phyloP scores from a whole-genome alignment of 2,329 filamentous ascomycete genomes.

The Ophiostoma novo-ulmi region DNA sequence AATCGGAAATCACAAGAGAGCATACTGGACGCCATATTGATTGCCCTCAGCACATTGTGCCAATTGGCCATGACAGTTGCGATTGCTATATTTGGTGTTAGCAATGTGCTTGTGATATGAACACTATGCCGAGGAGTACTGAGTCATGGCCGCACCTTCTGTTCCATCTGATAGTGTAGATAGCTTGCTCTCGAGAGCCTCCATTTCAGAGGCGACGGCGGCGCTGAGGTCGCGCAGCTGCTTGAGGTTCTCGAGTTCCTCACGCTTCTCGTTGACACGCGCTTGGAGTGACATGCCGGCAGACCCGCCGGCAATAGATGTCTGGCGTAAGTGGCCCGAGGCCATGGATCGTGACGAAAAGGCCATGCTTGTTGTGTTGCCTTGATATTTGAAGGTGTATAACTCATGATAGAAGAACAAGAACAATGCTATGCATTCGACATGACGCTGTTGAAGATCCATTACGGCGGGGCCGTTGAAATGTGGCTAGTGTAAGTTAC shows the following conservation, averaged over 20 bases:
- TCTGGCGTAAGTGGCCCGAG: conserved; percentile 62
- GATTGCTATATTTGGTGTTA: conserved; percentile 52
- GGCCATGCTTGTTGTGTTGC: conserved; percentile 23
- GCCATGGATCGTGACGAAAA: conserved; percentile 39
- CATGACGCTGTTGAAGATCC: conserved; percentile 8
- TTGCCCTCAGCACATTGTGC: conserved; percentile 79
- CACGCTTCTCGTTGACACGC: conserved; percentile 79
- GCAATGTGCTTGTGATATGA: not conserved
- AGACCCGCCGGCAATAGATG: conserved; percentile 43
- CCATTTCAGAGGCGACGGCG: conserved; percentile 75
- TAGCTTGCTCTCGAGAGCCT: conserved; percentile 71
- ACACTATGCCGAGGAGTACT: not conserved
- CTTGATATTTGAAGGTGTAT: not conserved
- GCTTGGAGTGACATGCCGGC: conserved; percentile 65
- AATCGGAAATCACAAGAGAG: conserved; percentile 22
- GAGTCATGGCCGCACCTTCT: conserved; percentile 52
- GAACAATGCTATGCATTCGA: not conserved
- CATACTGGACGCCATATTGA: conserved; percentile 80
- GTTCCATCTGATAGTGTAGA: conserved; percentile 74
- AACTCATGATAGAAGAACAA: no score
- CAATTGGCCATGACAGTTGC: conserved; percentile 81
- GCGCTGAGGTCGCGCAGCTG: conserved; percentile 74
- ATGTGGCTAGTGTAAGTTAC: conserved; percentile 23
- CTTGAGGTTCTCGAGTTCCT: conserved; percentile 71
- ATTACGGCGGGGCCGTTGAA: conserved; percentile 18